Evolutionary conservation across 192 early-diverging fungal genomes (phyloP).

Genomic region (Rhizophagus clarus): DNA sequence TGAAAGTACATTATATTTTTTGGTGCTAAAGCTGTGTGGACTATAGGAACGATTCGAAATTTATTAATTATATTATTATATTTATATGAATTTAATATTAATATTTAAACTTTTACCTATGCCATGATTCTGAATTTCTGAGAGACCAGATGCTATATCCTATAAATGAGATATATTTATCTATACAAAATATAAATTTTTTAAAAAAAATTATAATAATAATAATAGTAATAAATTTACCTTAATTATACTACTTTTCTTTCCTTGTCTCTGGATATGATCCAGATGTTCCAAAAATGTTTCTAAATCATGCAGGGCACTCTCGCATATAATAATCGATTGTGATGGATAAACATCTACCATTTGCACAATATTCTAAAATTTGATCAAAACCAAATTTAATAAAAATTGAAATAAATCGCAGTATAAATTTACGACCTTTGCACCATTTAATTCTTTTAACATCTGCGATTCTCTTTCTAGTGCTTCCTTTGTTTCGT

Average conservation of each 20-base stretch:
- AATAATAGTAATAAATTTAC: neutral
- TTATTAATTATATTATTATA: no score
- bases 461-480: neutral
- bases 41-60: neutral
- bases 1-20: constrained; percentile 16
- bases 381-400: neutral
- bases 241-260: neutral
- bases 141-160: neutral
- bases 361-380: neutral
- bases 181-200: neutral
- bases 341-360: neutral
- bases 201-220: neutral
- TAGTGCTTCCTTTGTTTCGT: neutral
- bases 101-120: neutral
- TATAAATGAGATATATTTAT: neutral
- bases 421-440: neutral
- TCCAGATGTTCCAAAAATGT: neutral
- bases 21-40: neutral
- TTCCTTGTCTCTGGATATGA: neutral
- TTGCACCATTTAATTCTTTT: neutral
- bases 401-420: neutral
- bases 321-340: neutral
- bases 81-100: neutral
- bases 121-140: neutral
- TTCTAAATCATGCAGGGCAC: neutral